A percentile compares a stretch with the other conserved stretches of the same genome.
Evolutionary conservation across 2,329 filamentous ascomycete species (phyloP).

Genomic region (Claviceps lovelessii): DNA sequence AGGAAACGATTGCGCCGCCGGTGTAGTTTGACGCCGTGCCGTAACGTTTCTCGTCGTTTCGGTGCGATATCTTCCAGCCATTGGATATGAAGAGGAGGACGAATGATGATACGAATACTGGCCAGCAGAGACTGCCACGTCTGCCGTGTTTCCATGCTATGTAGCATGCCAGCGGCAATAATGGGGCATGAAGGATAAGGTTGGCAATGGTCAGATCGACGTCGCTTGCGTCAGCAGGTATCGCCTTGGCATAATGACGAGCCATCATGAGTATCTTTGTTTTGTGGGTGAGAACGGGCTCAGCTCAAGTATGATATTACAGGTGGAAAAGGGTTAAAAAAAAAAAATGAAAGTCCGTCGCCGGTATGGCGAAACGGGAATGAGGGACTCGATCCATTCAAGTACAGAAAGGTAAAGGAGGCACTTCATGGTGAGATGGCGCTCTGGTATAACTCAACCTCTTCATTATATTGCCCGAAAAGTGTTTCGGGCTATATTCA

Average conservation of each 20-base stretch:
- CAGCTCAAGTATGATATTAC: neutral
- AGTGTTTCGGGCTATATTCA: no score
- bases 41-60: neutral
- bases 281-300: neutral
- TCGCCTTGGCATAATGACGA: neutral
- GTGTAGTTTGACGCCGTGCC: neutral
- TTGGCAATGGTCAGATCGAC: neutral
- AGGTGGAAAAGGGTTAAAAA: neutral
- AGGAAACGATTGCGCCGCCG: neutral
- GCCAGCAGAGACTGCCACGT: neutral
- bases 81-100: neutral
- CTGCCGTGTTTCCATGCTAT: slow-evolving; percentile 2
- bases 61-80: neutral
- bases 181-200: neutral
- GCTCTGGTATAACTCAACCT: no score
- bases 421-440: neutral
- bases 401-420: neutral
- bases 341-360: neutral
- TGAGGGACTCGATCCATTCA: neutral
- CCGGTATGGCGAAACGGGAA: neutral
- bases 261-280: neutral
- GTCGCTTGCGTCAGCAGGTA: neutral
- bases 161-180: neutral
- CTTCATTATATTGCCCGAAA: no score
- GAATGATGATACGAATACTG: neutral